Evolutionary conservation across 495 filamentous ascomycete species (phyloP).

Genomic region (Penicillium samsonianum): DNA sequence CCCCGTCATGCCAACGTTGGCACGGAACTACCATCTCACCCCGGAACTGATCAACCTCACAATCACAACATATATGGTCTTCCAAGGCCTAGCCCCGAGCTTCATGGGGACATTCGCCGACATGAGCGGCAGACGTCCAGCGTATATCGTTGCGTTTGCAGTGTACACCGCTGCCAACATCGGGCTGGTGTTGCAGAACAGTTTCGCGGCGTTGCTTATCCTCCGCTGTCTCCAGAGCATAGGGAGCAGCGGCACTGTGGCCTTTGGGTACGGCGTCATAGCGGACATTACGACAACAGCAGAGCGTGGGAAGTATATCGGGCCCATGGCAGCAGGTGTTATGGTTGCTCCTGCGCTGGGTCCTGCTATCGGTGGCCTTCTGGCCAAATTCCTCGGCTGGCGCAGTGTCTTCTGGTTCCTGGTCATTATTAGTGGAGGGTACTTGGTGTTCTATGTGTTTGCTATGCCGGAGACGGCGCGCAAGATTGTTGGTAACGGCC

Average conservation of each 20-base stretch:
- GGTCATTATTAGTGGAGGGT: slow-evolving; percentile 32
- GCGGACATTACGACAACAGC: slow-evolving; percentile 60
- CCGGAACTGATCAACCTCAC: slow-evolving; percentile 66
- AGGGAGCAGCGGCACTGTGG: slow-evolving; percentile 54
- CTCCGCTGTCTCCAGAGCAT: slow-evolving; percentile 64
- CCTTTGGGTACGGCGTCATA: slow-evolving; percentile 60
- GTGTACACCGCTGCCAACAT: slow-evolving; percentile 65
- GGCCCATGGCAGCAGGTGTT: slow-evolving; percentile 30
- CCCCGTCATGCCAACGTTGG: slow-evolving; percentile 61
- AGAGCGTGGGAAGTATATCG: slow-evolving; percentile 64
- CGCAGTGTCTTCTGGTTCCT: slow-evolving; percentile 50
- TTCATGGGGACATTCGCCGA: slow-evolving; percentile 64
- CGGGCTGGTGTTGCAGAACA: slow-evolving; percentile 60
- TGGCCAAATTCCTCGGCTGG: slow-evolving; percentile 42
- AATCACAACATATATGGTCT: slow-evolving; percentile 65
- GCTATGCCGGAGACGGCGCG: slow-evolving; percentile 68
- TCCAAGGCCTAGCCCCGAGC: slow-evolving; percentile 60
- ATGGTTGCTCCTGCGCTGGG: slow-evolving; percentile 36
- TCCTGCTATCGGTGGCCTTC: slow-evolving; percentile 44
- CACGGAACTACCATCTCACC: slow-evolving; percentile 56
- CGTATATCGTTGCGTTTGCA: slow-evolving; percentile 57
- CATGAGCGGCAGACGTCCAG: slow-evolving; percentile 57
- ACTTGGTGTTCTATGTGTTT: slow-evolving; percentile 47
- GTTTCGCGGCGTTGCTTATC: slow-evolving; percentile 60
- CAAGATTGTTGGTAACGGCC: slow-evolving; percentile 71